Percentiles rank a stretch among this genome's conserved stretches.
These are phyloP conservation scores for Candida yuanshanica DNA, from an alignment of 805 yeast genomes.

Conservation along the genomic window DNA sequence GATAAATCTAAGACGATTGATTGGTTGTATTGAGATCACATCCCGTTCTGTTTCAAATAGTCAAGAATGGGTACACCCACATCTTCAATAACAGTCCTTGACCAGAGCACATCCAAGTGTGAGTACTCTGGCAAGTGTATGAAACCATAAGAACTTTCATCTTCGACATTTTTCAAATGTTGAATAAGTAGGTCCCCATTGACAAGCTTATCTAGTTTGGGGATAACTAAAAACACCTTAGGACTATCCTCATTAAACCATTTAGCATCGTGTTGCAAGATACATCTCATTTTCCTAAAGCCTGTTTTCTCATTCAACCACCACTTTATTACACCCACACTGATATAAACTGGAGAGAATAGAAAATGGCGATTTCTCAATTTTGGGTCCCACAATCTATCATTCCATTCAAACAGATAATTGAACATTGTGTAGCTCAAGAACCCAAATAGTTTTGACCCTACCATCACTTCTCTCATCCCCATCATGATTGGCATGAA, in stretches of 20 bases:
- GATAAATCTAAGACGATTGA: too few relatives aligned
- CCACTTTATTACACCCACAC: slow-evolving; percentile 84
- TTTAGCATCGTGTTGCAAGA: slow-evolving; percentile 44
- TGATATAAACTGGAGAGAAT: slow-evolving; percentile 80
- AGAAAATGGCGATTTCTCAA: slow-evolving; percentile 71
- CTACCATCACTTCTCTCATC: slow-evolving; percentile 46
- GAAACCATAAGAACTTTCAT: slow-evolving; percentile 24
- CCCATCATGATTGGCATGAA: slow-evolving; percentile 72
- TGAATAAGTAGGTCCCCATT: slow-evolving; percentile 62
- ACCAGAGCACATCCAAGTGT: slow-evolving; percentile 93
- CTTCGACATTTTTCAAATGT: slow-evolving; percentile 60
- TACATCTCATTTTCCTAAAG: slow-evolving; percentile 32
- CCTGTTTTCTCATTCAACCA: slow-evolving; percentile 61
- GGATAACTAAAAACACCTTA: slow-evolving; percentile 59
- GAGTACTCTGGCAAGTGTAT: slow-evolving; percentile 55
- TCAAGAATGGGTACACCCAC: slow-evolving; percentile 49
- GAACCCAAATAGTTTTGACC: slow-evolving; percentile 49
- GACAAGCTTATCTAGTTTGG: slow-evolving; percentile 71
- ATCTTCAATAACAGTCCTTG: slow-evolving; percentile 61
- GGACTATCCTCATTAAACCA: slow-evolving; percentile 57
- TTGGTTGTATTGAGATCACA: too few relatives aligned
- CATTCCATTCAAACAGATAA: slow-evolving; percentile 84
- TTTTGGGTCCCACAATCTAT: slow-evolving; percentile 62
- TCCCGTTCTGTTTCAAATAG: slow-evolving; percentile 20
- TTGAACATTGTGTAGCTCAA: slow-evolving; percentile 80